A percentile compares a stretch with the other conserved stretches of the same genome.
These are phyloP conservation scores for Xylariaceae sp. DNA, from an alignment of 2,329 filamentous ascomycete genomes.

Conservation along the genomic window DNA sequence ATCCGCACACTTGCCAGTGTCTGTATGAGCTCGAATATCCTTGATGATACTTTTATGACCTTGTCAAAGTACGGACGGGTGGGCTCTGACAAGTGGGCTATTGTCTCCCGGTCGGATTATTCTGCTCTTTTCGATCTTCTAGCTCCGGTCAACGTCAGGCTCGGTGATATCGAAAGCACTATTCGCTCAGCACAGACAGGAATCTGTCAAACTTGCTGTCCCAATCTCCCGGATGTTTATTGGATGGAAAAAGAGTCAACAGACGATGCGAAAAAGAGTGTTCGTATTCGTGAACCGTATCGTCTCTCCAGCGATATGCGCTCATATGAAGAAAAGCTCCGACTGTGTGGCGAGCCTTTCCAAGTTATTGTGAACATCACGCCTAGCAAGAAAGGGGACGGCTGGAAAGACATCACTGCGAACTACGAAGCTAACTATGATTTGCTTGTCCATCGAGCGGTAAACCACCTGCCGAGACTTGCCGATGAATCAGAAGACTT, in stretches of 20 bases:
- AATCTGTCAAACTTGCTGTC: neutral
- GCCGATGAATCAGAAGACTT: neutral
- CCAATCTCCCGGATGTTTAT: constrained; percentile 7
- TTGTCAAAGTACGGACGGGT: constrained; percentile 12
- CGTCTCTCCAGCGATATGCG: constrained; percentile 14
- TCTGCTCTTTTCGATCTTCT: constrained; percentile 17
- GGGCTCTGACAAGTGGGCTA: constrained; percentile 1
- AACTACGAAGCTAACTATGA: constrained; percentile 16
- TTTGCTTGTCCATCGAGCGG: constrained; percentile 13
- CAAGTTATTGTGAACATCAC: constrained; percentile 11
- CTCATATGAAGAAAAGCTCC: constrained; percentile 8
- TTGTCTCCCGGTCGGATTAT: constrained; percentile 17
- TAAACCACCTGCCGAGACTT: constrained; percentile 2
- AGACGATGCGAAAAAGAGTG: neutral
- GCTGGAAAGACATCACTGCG: constrained; percentile 12
- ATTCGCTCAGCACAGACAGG: neutral
- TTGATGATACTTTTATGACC: constrained; percentile 4
- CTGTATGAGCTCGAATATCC: constrained; percentile 7
- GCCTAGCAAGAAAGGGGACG: neutral
- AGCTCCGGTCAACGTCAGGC: constrained; percentile 16
- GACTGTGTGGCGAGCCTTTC: constrained; percentile 6
- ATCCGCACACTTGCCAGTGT: constrained; percentile 14
- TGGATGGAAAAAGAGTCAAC: constrained; percentile 14
- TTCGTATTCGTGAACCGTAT: constrained; percentile 12
- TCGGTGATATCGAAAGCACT: constrained; percentile 3